Evolutionary conservation across 1,284 basidiomycete species (phyloP).

Genomic region (Sporisorium sorghi): DNA sequence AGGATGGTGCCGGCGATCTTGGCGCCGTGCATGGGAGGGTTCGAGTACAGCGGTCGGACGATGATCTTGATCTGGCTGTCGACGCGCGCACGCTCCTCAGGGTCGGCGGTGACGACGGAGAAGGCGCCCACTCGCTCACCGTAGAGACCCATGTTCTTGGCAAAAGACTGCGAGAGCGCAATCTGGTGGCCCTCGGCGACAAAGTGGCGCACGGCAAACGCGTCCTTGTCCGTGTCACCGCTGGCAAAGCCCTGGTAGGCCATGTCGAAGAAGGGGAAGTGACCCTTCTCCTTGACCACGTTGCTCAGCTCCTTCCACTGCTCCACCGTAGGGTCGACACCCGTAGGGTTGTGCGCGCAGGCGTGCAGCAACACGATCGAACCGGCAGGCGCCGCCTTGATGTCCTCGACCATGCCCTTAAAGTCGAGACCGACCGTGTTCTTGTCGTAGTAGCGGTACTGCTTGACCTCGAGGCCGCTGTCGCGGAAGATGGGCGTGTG

Average conservation of each 20-base stretch:
- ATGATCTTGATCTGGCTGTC: conserved; percentile 79
- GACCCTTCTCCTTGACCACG: conserved; percentile 76
- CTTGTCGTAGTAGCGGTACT: conserved; percentile 76
- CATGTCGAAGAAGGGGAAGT: conserved; percentile 96
- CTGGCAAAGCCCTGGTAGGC: conserved; percentile 75
- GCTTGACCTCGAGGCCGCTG: conserved; percentile 91
- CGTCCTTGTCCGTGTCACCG: conserved; percentile 66
- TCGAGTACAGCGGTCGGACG: conserved; percentile 97
- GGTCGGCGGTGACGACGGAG: conserved; percentile 61
- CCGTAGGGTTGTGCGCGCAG: conserved; percentile 73
- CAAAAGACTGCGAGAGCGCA: conserved; percentile 64
- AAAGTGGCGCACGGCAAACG: conserved; percentile 70
- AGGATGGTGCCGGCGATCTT: conserved; percentile 71
- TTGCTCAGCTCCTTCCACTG: conserved; percentile 68
- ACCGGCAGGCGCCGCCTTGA: conserved; percentile 71
- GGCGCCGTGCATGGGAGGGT: conserved; percentile 86
- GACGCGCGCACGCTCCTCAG: conserved; percentile 67
- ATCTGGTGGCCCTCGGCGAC: conserved; percentile 68
- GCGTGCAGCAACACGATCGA: conserved; percentile 73
- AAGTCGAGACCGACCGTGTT: conserved; percentile 69
- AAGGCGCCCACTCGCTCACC: conserved; percentile 69
- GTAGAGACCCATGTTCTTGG: conserved; percentile 70
- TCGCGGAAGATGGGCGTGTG: conserved; percentile 82
- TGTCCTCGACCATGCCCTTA: conserved; percentile 67
- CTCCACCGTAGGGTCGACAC: conserved; percentile 69